These are phyloP conservation scores for Ganoderma resinaceum DNA, from an alignment of 1,284 basidiomycete genomes.

Conservation along the genomic window DNA sequence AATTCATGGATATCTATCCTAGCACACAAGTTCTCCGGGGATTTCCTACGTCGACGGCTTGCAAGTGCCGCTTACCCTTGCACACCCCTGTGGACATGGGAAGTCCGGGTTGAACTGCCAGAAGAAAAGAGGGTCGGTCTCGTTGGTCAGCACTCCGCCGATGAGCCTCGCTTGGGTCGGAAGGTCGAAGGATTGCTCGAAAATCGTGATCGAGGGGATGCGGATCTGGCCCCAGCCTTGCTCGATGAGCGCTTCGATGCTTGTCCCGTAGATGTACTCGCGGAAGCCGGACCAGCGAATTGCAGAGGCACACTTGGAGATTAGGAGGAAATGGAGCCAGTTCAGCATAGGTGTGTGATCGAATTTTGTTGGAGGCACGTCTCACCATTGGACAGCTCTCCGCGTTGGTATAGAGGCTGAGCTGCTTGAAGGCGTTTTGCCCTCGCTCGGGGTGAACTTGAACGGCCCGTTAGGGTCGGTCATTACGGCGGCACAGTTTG, in stretches of 20 bases:
- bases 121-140: slow-evolving; percentile 28
- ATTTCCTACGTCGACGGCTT: neutral
- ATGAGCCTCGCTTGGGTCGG: slow-evolving; percentile 16
- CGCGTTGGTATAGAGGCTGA: slow-evolving; percentile 29
- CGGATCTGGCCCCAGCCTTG: slow-evolving; percentile 29
- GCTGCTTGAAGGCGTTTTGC: slow-evolving; percentile 20
- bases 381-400: slow-evolving; percentile 30
- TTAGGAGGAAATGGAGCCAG: neutral
- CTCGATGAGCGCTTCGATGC: slow-evolving; percentile 23
- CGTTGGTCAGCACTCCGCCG: slow-evolving; percentile 20
- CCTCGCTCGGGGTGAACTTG: slow-evolving; percentile 19
- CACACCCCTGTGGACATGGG: slow-evolving; percentile 24
- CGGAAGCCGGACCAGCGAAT: slow-evolving; percentile 30
- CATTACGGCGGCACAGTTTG: slow-evolving; percentile 28
- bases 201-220: slow-evolving; percentile 23
- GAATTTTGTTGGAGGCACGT: neutral
- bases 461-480: slow-evolving; percentile 25
- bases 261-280: slow-evolving; percentile 30
- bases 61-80: slow-evolving; percentile 4
- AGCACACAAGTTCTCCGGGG: neutral
- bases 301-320: slow-evolving; percentile 24
- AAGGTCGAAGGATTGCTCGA: slow-evolving; percentile 25
- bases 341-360: neutral
- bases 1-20: neutral
- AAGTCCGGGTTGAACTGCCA: slow-evolving; percentile 26